Evolutionary conservation across 2,329 filamentous ascomycete species (phyloP), one percentile per base, ranked within the genome.

Genomic region (Mariannaea sp.): DNA sequence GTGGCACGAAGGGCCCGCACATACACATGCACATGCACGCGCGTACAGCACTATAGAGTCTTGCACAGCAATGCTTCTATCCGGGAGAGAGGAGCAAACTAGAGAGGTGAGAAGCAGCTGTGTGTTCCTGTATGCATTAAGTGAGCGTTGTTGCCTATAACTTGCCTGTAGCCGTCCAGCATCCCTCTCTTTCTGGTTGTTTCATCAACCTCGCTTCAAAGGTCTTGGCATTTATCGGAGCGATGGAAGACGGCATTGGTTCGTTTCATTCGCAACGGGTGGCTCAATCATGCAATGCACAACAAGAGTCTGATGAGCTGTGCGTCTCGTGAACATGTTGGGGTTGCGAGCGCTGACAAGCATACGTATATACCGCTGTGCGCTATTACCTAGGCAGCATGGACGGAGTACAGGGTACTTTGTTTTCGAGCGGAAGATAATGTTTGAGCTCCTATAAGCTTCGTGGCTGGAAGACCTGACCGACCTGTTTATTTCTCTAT

Each of bases 201-300:
- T 24, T 24, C 22, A 24, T 24, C 22, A 24, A 24, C 22, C 22
- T 24, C 22, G 22, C 22, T 24, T 24, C 22, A 24, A 8, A 24
- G 22, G 5, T 24, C 22, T 24, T 65, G 63, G 61, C 63, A 52
- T 22, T 19, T 55, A 10, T 22, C 58, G 51, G 59, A 57, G 48
- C 39, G 57, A 65, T 51, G 63, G 53, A 58, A 55, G 47, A 38
- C 35, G 14, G 56, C 24, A 52, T 53, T 59, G 51, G 47, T 32
- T 35, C 40, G 30, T 43, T 33, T 41, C n/a, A 27, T 45, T 42
- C 22, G 8, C 33, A 17, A 12, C 29, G 5, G 10, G 4, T 32
- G 29, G 7, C 27, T 33, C 29, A 30, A 33, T 33, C 35, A 16
- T 29, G 12, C 33, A 29, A 13, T 39, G 35, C 35, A 24, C 24